Base-by-base conservation (phyloP, 768 basidiomycete species). In the Coprinopsis marcescibilis region DNA sequence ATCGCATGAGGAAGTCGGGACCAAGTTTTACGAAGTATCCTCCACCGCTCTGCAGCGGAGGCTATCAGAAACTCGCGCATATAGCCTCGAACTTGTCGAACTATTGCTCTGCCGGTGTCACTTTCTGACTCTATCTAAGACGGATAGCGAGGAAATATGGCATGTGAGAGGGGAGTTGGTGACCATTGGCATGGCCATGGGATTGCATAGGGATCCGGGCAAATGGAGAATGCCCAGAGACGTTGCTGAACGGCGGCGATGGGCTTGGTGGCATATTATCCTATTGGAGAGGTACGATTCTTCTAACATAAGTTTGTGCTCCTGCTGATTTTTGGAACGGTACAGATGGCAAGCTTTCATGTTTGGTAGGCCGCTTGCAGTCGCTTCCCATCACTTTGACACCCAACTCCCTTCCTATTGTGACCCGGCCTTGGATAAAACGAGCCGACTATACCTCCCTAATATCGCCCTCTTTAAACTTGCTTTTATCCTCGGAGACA, bases 231-330 rank as follows among this genome's bases (percentile, higher is more conserved):
- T 88, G 73, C 77, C 74, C 41, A 72, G 73, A 48, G 80, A 80
- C 49, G 65, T 81, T 8, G 82, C 85, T 27, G 89, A 90, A 60
- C 75, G 89, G 48, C 71, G 89, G 42, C 71, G 89, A 45, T 90
- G 89, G 89, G 85, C 86, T 5, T 91, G 89, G 89, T 91, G 89
- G 89, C 86, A 91, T 63, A 86, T 88, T 50, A 65, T 91, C 29
- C 69, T 88, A 43, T 71, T 89, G 25, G 89, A 90, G 67, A 72
- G 87, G 86, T 85, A 43, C 27, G 77, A 43, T 20, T 44, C 26
- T 12, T 34, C 44, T 48, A 52, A 46, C 44, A 27, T 34, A 47
- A 39, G 17, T 43, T 43, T 41, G 41, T 32, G 29, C 46, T 39
- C 40, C 39, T 25, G 50, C 20, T 35, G 42, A 39, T 52, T 54